A percentile compares a stretch with the other conserved stretches of the same genome.
Conservation (phyloP, 1,284 basidiomycete genomes). For the Ustanciosporium gigantosporum region DNA sequence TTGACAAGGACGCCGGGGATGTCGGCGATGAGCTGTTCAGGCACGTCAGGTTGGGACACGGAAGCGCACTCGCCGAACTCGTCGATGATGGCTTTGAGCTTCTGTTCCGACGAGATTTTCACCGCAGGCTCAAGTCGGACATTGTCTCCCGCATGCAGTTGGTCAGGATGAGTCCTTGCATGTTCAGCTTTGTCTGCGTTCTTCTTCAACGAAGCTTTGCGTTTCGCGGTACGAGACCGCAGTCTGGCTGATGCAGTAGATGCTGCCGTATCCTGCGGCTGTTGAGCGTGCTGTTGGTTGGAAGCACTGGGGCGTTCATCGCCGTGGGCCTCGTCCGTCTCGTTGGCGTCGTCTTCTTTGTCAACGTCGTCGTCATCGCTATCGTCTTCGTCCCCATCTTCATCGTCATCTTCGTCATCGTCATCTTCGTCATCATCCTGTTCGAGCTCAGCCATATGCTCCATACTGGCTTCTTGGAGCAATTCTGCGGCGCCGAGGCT, state of each 20-base stretch:
- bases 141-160: conserved; percentile 8
- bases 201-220: conserved; percentile 1
- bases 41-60: conserved; percentile 11
- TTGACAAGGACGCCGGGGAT: conserved; percentile 40
- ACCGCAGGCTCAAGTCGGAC: conserved; percentile 6
- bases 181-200: conserved; percentile 1
- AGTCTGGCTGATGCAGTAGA: not conserved
- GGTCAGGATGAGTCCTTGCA: conserved; percentile 3
- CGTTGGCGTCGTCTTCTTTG: conserved; percentile 1
- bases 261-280: not conserved
- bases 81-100: conserved; percentile 40
- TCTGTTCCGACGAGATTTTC: conserved; percentile 21
- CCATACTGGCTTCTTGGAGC: conserved; percentile 30
- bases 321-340: no score
- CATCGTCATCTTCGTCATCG: conserved; percentile 10
- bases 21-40: conserved; percentile 40
- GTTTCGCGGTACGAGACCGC: not conserved
- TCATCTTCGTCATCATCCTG: conserved; percentile 19
- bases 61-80: conserved; percentile 49
- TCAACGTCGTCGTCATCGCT: conserved; percentile 1
- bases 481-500: conserved; percentile 18
- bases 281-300: no score
- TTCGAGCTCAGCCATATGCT: conserved; percentile 20
- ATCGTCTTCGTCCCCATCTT: not conserved
- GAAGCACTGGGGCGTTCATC: no score